These are phyloP conservation scores for Guillardia theta DNA, from an alignment of 78 protist species.

Conservation along the genomic window DNA sequence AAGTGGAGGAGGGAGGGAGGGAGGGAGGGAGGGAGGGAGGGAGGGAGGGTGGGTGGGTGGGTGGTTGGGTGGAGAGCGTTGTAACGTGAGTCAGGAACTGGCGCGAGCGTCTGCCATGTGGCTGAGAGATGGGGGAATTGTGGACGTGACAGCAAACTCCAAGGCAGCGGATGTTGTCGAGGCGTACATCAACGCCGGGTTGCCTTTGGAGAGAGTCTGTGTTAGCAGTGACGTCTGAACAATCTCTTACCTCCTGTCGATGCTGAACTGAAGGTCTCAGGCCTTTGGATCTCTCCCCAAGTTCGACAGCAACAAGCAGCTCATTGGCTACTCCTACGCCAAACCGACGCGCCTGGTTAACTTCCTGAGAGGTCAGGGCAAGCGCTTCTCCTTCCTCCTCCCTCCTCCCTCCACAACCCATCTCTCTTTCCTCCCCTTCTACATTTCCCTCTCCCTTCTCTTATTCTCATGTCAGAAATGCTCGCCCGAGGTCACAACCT, in stretches of 20 bases:
- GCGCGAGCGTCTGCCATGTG: neutral
- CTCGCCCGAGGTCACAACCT: neutral
- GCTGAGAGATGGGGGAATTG: neutral
- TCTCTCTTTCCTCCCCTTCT: neutral
- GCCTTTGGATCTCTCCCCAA: conserved; percentile 7
- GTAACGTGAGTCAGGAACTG: neutral
- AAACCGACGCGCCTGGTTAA: neutral
- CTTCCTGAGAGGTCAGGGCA: neutral
- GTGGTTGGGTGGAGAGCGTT: too few relatives aligned
- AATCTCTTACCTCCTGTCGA: too few relatives aligned
- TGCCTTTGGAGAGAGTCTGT: neutral
- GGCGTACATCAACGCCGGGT: neutral
- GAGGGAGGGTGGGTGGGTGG: too few relatives aligned
- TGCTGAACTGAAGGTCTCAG: neutral
- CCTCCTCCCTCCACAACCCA: neutral
- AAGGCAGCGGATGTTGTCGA: neutral
- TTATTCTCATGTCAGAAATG: neutral
- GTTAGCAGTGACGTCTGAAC: neutral
- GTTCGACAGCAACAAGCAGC: neutral
- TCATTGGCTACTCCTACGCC: neutral
- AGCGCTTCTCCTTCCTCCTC: too few relatives aligned
- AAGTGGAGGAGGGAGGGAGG: neutral
- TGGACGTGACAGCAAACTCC: neutral
- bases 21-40: neutral
- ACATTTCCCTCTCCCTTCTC: neutral